These are phyloP conservation scores for Pterulicium gracile DNA, from an alignment of 1,284 basidiomycete genomes.

Conservation along the genomic window DNA sequence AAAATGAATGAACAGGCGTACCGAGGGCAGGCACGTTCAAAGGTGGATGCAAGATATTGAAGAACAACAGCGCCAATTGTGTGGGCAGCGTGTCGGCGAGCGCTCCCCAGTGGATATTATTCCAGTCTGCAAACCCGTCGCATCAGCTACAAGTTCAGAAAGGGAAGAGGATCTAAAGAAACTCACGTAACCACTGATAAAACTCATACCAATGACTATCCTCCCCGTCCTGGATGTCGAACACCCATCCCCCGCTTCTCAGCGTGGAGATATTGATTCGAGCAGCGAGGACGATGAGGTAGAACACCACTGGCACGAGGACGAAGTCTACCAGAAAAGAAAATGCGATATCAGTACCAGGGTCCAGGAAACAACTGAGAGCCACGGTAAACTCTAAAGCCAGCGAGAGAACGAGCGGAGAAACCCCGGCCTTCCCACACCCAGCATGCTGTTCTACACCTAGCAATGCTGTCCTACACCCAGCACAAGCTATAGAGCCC, in stretches of 20 bases:
- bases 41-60: conserved; percentile 91
- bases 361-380: conserved; percentile 32
- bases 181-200: conserved; percentile 66
- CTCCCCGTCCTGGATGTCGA: conserved; percentile 59
- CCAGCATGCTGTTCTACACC: neutral
- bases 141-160: conserved; percentile 2
- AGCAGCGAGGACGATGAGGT: conserved; percentile 61
- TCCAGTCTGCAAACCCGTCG: conserved; percentile 43
- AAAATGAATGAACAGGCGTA: conserved; percentile 15
- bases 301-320: conserved; percentile 77
- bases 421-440: too few species aligned
- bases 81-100: conserved; percentile 76
- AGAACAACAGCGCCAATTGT: conserved; percentile 80
- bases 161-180: conserved; percentile 3
- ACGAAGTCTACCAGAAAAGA: too few species aligned
- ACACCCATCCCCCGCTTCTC: conserved; percentile 76
- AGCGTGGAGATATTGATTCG: conserved; percentile 53
- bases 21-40: conserved; percentile 90
- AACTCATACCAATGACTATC: conserved; percentile 68
- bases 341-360: too few species aligned
- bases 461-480: conserved; percentile 2
- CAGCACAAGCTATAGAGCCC: neutral
- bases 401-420: neutral
- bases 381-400: neutral
- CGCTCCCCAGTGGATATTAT: conserved; percentile 46